Conservation (phyloP, 495 filamentous ascomycete species). For the Penicillium lagena region DNA sequence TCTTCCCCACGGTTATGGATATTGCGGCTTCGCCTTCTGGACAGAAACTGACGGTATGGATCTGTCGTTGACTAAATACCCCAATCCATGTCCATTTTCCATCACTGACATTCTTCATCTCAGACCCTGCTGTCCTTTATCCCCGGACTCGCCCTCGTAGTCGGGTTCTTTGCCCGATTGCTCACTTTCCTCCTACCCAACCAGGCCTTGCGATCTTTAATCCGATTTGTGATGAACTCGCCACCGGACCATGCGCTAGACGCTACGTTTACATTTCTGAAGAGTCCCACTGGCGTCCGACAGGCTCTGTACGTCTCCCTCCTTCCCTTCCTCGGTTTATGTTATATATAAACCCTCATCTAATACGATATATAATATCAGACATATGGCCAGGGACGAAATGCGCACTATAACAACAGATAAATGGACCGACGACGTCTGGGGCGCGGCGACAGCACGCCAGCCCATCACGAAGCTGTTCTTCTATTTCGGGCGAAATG, state of each 20-base stretch:
- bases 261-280: conserved; percentile 58
- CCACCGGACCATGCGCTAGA: conserved; percentile 52
- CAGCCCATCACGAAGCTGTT: conserved; percentile 51
- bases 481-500: conserved; percentile 72
- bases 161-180: conserved; percentile 46
- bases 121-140: conserved; percentile 40
- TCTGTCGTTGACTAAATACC: too few relatives aligned
- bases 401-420: conserved; percentile 70
- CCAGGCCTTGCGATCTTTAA: conserved; percentile 30
- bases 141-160: conserved; percentile 47
- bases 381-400: conserved; percentile 65
- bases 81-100: too few relatives aligned
- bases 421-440: conserved; percentile 73
- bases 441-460: conserved; percentile 52
- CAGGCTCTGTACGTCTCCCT: conserved; percentile 55
- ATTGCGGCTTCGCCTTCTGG: conserved; percentile 63
- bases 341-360: not conserved
- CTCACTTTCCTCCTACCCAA: conserved; percentile 38
- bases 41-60: conserved; percentile 43
- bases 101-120: not conserved
- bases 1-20: conserved; percentile 76
- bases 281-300: conserved; percentile 55
- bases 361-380: conserved; percentile 11
- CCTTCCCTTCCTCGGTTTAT: not conserved
- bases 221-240: conserved; percentile 39